Conservation (phyloP, 495 filamentous ascomycete species). For the Recurvomyces mirabilis region DNA sequence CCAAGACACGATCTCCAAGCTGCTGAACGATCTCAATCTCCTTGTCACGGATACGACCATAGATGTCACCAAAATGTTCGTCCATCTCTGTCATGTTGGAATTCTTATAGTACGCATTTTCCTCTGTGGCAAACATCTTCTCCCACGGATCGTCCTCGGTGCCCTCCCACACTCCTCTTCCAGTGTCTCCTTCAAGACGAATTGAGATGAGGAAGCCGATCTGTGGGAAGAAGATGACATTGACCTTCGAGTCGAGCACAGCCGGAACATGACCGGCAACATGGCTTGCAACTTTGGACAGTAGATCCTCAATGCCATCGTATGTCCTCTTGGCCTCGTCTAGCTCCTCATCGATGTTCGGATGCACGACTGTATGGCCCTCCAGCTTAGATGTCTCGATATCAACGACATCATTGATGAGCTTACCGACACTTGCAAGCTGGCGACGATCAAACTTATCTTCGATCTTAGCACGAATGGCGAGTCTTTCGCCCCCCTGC, state of each 20-base stretch:
- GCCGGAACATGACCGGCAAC: conserved; percentile 53
- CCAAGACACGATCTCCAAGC: conserved; percentile 59
- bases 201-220: conserved; percentile 82
- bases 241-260: conserved; percentile 50
- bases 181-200: conserved; percentile 48
- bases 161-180: conserved; percentile 56
- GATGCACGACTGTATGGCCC: conserved; percentile 59
- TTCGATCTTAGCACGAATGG: conserved; percentile 45
- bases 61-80: conserved; percentile 70
- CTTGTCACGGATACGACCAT: conserved; percentile 70
- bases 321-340: conserved; percentile 70
- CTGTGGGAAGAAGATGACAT: conserved; percentile 80
- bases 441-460: conserved; percentile 33
- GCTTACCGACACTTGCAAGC: conserved; percentile 54
- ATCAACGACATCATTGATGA: conserved; percentile 67
- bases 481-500: conserved; percentile 41
- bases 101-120: conserved; percentile 78
- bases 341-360: conserved; percentile 61
- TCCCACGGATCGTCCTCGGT: conserved; percentile 55
- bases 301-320: conserved; percentile 60
- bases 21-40: conserved; percentile 85
- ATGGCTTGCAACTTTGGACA: conserved; percentile 52
- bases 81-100: conserved; percentile 75
- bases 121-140: conserved; percentile 62
- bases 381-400: conserved; percentile 68